Conservation (phyloP, 768 basidiomycete genomes). For the Macrolepiota fuliginosa region DNA sequence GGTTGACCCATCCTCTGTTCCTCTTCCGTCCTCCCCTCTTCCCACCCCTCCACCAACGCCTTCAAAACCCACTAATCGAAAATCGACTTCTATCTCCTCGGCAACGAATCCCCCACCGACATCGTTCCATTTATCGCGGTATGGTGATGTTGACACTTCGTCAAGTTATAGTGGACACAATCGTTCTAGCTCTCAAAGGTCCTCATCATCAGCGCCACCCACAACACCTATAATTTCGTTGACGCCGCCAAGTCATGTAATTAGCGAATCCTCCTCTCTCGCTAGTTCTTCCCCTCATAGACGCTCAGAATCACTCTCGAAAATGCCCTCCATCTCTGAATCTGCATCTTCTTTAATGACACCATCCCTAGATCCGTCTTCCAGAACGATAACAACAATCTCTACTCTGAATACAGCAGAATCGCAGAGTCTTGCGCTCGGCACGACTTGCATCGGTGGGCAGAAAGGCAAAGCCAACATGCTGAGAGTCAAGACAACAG, state of each 20-base stretch:
- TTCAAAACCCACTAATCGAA: not conserved
- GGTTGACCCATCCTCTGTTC: conserved; percentile 6
- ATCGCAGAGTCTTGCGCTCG: conserved; percentile 4
- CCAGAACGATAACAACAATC: conserved; percentile 23
- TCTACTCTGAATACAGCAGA: conserved; percentile 21
- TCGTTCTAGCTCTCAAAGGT: conserved; percentile 6
- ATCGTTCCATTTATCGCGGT: not conserved
- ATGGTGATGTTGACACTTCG: not conserved
- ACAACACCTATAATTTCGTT: conserved; percentile 17
- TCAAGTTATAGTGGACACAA: conserved; percentile 1
- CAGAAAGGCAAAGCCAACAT: conserved; percentile 18
- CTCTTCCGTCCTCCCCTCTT: conserved; percentile 14
- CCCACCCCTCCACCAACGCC: conserved; percentile 13
- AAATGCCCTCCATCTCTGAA: conserved; percentile 14
- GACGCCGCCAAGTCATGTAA: conserved; percentile 11
- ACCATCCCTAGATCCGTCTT: conserved; percentile 27
- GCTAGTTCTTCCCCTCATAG: conserved; percentile 14
- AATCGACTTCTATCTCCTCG: not conserved
- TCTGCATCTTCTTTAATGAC: conserved; percentile 24
- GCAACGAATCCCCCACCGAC: not conserved
- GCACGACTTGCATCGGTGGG: not conserved
- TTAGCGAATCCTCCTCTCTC: conserved; percentile 8
- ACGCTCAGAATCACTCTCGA: conserved; percentile 16
- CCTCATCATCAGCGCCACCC: conserved; percentile 9
- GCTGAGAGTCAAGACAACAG: conserved; percentile 20